phyloP scores from a whole-genome alignment of 495 filamentous ascomycete species.

The Tetracladium setigerum region DNA sequence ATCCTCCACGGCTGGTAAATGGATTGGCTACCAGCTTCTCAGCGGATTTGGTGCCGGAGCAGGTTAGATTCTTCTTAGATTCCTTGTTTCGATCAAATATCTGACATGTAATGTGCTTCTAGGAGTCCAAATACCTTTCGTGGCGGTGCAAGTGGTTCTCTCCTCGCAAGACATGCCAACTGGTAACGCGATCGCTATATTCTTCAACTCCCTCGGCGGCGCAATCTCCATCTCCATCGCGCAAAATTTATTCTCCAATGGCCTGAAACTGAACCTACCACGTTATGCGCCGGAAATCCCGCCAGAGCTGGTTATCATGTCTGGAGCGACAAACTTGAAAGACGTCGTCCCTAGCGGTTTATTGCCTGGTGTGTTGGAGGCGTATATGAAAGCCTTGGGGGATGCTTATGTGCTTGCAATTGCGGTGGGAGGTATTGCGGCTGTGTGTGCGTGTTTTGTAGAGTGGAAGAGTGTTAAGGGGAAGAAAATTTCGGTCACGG shows the following conservation, averaged over 20 bases:
- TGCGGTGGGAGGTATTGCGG: conserved; percentile 22
- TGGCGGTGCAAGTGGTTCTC: conserved; percentile 15
- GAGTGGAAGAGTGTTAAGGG: conserved; percentile 74
- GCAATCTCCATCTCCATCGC: conserved; percentile 39
- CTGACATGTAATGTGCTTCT: too few species aligned
- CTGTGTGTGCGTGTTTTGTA: conserved; percentile 51
- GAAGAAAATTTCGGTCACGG: conserved; percentile 11
- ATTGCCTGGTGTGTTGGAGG: conserved; percentile 41
- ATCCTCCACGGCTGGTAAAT: conserved; percentile 2
- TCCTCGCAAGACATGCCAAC: conserved; percentile 14
- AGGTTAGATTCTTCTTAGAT: too few species aligned
- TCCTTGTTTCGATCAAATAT: too few species aligned
- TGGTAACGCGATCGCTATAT: conserved; percentile 20
- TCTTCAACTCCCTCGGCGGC: conserved; percentile 39
- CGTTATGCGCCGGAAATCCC: conserved; percentile 33
- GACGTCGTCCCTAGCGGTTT: conserved; percentile 29
- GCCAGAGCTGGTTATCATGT: conserved; percentile 31
- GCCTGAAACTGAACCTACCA: conserved; percentile 28
- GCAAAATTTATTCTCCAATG: conserved; percentile 41
- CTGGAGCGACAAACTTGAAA: conserved; percentile 46
- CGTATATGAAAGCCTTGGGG: conserved; percentile 53
- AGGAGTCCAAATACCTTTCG: conserved; percentile 32
- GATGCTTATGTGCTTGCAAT: conserved; percentile 35
- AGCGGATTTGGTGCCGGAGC: conserved; percentile 15
- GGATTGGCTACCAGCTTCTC: conserved; percentile 20